Conservation (phyloP, 2,329 filamentous ascomycete genomes). For the Geosmithia flava region DNA sequence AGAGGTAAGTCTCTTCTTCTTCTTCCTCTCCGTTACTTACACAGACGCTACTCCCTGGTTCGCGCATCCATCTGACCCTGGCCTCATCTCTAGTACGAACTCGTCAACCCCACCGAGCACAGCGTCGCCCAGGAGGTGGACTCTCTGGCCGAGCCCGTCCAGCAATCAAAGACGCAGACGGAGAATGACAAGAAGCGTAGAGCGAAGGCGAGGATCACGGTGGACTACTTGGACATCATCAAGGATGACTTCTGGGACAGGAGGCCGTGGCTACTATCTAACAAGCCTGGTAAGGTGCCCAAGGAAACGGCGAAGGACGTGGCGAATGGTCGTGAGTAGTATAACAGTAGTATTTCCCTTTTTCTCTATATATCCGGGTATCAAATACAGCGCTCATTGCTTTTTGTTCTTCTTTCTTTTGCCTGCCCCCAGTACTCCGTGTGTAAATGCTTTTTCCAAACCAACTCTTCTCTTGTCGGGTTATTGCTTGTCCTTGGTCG, state of each 20-base stretch:
- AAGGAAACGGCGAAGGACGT: conserved; percentile 34
- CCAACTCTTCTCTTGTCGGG: too few relatives aligned
- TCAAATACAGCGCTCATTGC: neutral
- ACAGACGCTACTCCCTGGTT: neutral
- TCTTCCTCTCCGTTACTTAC: neutral
- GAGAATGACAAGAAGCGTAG: conserved; percentile 76
- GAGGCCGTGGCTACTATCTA: conserved; percentile 72
- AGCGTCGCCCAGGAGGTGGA: conserved; percentile 33
- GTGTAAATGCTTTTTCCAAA: conserved; percentile 5
- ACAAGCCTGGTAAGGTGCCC: conserved; percentile 60
- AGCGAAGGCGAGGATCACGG: conserved; percentile 66
- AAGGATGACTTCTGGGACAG: conserved; percentile 88
- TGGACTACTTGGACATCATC: conserved; percentile 89
- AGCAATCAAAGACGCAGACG: conserved; percentile 63
- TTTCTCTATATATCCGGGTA: neutral
- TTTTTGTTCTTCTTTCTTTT: neutral
- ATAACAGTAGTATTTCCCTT: neutral
- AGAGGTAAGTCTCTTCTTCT: conserved; percentile 40
- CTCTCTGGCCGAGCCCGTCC: conserved; percentile 34
- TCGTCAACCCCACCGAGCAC: conserved; percentile 46
- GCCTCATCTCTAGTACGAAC: conserved; percentile 53
- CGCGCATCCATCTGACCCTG: neutral
- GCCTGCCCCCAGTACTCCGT: conserved; percentile 10
- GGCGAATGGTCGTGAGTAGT: neutral
- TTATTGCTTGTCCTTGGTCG: conserved; percentile 12